Conservation (phyloP, 2,329 filamentous ascomycete genomes). For the Huntiella moniliformis region DNA sequence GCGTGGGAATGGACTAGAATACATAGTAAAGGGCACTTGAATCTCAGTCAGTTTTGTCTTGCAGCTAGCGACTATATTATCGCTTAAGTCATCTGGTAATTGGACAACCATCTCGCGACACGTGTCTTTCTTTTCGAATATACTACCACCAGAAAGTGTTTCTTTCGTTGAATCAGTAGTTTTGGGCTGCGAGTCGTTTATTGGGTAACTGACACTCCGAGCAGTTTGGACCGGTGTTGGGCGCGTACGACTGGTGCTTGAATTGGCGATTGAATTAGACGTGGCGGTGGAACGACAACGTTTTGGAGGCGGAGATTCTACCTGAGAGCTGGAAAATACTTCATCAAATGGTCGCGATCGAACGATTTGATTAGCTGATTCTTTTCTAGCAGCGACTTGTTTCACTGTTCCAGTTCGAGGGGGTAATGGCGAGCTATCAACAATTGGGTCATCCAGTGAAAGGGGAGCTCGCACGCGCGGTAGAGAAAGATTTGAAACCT, state of each 20-base stretch:
- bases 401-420: too few relatives aligned
- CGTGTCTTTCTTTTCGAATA: slow-evolving; percentile 46
- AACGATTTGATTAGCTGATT: too few relatives aligned
- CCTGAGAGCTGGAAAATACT: background rate
- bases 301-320: background rate
- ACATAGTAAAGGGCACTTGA: slow-evolving; percentile 27
- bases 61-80: slow-evolving; percentile 26
- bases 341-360: background rate
- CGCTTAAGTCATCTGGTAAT: slow-evolving; percentile 37
- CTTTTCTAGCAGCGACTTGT: too few relatives aligned
- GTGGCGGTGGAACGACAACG: background rate
- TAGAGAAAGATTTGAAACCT: too few relatives aligned
- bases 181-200: too few relatives aligned
- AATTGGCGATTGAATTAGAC: background rate
- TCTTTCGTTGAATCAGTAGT: background rate
- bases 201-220: too few relatives aligned
- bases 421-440: too few relatives aligned
- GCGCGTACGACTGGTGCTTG: background rate
- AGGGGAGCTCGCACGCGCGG: too few relatives aligned
- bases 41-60: slow-evolving; percentile 31
- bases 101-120: slow-evolving; percentile 65
- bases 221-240: background rate
- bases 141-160: background rate
- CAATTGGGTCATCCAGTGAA: too few relatives aligned
- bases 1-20: slow-evolving; percentile 28